A percentile compares a stretch with the other conserved stretches of the same genome.
These are phyloP conservation scores for Aspergillus spinulosporus DNA, from an alignment of 2,329 filamentous ascomycete species.

Conservation along the genomic window DNA sequence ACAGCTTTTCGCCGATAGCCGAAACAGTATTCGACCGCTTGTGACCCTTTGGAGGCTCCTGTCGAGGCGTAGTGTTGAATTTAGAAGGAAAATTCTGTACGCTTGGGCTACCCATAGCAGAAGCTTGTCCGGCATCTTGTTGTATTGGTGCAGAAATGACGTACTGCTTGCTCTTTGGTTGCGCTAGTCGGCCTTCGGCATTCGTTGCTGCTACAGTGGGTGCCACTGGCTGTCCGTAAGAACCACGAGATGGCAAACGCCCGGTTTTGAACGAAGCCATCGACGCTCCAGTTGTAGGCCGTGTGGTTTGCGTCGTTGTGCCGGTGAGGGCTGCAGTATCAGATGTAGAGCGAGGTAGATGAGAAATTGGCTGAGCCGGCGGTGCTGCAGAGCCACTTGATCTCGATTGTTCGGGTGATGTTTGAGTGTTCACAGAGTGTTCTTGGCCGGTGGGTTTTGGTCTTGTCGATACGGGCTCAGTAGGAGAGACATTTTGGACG, in stretches of 20 bases:
- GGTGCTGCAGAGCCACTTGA: conserved; percentile 25
- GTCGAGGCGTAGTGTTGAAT: conserved; percentile 58
- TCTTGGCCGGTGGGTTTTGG: conserved; percentile 19
- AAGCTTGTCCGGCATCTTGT: conserved; percentile 55
- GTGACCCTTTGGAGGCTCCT: conserved; percentile 54
- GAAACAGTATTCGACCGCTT: conserved; percentile 74
- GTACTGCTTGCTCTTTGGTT: conserved; percentile 70
- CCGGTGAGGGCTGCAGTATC: conserved; percentile 59
- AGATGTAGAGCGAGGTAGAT: conserved; percentile 55
- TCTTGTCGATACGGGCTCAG: conserved; percentile 49
- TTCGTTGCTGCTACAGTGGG: conserved; percentile 87
- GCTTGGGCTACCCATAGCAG: conserved; percentile 59
- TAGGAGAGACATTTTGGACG: conserved; percentile 21
- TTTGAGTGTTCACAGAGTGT: conserved; percentile 10
- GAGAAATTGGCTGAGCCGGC: conserved; percentile 49
- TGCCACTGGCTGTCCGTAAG: conserved; percentile 84
- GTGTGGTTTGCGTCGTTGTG: conserved; percentile 46
- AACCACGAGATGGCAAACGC: conserved; percentile 70
- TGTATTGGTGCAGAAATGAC: conserved; percentile 68
- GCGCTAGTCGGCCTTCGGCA: conserved; percentile 84
- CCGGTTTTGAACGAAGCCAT: conserved; percentile 64
- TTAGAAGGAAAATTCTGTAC: conserved; percentile 58
- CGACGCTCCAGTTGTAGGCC: conserved; percentile 81
- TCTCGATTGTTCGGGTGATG: conserved; percentile 12
- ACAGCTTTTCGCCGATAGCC: conserved; percentile 78